These are phyloP conservation scores for Cyclotella sp. DNA, from an alignment of 108 stramenopile species.

Conservation along the genomic window DNA sequence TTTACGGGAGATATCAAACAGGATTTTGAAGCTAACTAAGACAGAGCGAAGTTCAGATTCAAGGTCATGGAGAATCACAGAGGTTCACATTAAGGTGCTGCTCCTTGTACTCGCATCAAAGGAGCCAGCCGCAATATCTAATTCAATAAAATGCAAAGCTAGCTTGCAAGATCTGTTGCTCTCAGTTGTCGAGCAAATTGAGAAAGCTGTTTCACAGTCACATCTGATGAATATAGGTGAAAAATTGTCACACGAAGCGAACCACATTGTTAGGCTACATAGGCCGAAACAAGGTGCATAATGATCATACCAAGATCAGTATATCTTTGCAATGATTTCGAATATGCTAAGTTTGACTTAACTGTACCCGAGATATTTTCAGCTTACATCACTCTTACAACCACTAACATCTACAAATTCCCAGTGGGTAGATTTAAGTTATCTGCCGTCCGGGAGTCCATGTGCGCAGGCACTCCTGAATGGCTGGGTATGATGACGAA, in stretches of 20 bases:
- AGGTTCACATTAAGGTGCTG: constrained; percentile 31
- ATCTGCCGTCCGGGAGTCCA: constrained; percentile 71
- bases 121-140: constrained; percentile 33
- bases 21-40: background rate
- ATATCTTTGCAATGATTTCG: background rate
- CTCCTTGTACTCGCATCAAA: constrained; percentile 36
- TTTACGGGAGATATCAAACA: constrained; percentile 18
- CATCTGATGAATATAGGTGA: constrained; percentile 36
- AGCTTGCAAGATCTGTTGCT: constrained; percentile 22
- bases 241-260: constrained; percentile 36
- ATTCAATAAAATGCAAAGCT: constrained; percentile 16
- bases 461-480: constrained; percentile 30
- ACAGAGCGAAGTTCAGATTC: background rate
- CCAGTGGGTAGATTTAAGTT: constrained; percentile 48
- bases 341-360: background rate
- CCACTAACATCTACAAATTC: no score
- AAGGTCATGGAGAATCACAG: constrained; percentile 4
- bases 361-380: no score
- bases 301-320: background rate
- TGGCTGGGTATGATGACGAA: constrained; percentile 34
- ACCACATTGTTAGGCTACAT: background rate
- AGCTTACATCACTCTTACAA: no score
- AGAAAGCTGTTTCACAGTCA: constrained; percentile 15
- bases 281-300: background rate
- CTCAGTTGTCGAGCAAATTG: constrained; percentile 16